A percentile compares a stretch with the other conserved stretches of the same genome.
Evolutionary conservation across 345 rosid genomes (phyloP).

Genomic region (Pistacia vera): DNA sequence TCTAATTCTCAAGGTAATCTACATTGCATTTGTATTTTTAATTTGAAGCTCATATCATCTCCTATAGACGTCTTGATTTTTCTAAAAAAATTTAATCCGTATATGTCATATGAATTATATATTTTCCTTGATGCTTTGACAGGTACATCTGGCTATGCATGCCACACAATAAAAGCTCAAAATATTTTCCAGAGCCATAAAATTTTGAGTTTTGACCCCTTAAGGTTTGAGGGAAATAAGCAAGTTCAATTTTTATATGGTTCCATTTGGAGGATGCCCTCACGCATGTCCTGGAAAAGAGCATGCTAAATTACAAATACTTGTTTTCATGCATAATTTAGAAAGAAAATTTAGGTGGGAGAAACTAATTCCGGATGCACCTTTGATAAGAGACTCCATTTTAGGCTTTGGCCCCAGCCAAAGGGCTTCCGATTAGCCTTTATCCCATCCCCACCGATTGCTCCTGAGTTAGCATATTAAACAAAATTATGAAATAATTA

Average conservation of each 20-base stretch:
- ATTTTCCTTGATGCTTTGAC: constrained; percentile 14
- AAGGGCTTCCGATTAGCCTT: not conserved
- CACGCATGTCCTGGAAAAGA: not conserved
- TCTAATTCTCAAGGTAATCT: constrained; percentile 18
- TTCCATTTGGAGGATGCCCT: constrained; percentile 13
- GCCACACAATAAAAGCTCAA: not conserved
- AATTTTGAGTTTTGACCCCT: not conserved
- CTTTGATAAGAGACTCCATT: not conserved
- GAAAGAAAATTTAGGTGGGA: constrained; percentile 12
- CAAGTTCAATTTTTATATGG: not conserved
- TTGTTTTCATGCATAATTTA: not conserved
- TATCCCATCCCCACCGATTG: not conserved
- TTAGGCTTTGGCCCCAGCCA: not conserved
- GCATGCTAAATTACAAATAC: not conserved
- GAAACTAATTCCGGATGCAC: not conserved
- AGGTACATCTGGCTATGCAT: not conserved
- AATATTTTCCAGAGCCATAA: not conserved
- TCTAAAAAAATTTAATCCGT: too few relatives aligned
- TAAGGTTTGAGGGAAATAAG: constrained; percentile 1
- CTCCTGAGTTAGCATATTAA: not conserved
- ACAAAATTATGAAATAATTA: too few relatives aligned
- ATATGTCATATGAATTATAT: too few relatives aligned
- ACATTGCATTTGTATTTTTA: too few relatives aligned
- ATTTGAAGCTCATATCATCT: too few relatives aligned
- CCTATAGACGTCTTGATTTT: too few relatives aligned